These are phyloP conservation scores for Neonectria faginata DNA, from an alignment of 2,329 filamentous ascomycete genomes.

Conservation along the genomic window DNA sequence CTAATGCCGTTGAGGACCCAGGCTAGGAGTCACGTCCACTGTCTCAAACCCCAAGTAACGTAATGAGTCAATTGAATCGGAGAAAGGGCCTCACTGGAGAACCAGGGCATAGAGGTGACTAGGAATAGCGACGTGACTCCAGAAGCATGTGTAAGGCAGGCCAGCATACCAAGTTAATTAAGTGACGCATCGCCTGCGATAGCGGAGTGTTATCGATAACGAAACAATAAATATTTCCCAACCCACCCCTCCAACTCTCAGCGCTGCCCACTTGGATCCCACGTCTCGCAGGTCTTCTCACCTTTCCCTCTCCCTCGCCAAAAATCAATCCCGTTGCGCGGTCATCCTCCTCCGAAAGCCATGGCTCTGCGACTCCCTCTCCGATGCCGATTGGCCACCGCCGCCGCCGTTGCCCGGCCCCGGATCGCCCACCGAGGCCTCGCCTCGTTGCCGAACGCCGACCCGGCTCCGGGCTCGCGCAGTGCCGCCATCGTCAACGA, in stretches of 20 bases:
- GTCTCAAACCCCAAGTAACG: no score
- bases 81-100: background rate
- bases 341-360: conserved; percentile 14
- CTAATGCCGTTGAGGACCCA: no score
- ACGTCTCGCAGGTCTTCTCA: conserved; percentile 1
- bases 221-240: conserved; percentile 43
- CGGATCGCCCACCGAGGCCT: conserved; percentile 48
- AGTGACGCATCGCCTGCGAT: conserved; percentile 42
- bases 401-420: conserved; percentile 40
- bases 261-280: conserved; percentile 17
- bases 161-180: conserved; percentile 13
- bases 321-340: conserved; percentile 1
- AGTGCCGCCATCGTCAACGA: conserved; percentile 80
- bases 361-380: conserved; percentile 57
- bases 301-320: background rate
- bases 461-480: conserved; percentile 78
- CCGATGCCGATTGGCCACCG: conserved; percentile 52
- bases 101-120: background rate
- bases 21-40: no score
- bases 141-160: conserved; percentile 11
- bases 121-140: background rate
- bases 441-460: conserved; percentile 70
- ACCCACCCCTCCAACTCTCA: conserved; percentile 17
- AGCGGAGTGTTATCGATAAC: conserved; percentile 49
- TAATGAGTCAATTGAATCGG: conserved; percentile 4